Evolutionary conservation across 1,284 basidiomycete species (phyloP).

Genomic region (Taiwanofungus camphoratus): DNA sequence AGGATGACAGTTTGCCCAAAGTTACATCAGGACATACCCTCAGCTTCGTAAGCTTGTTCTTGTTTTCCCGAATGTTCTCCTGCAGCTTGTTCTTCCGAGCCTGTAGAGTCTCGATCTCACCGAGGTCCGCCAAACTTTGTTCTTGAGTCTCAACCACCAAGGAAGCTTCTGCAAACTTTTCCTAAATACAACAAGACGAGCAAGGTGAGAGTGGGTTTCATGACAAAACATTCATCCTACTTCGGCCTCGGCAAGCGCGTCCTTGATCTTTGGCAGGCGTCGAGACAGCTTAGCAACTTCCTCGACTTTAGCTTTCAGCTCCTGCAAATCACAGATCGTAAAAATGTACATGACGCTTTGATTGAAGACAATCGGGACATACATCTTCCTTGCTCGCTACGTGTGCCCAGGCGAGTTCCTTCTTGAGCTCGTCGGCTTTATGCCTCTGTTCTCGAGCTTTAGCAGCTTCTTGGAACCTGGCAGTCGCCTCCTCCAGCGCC

Average conservation of each 20-base stretch:
- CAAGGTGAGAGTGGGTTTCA: no score
- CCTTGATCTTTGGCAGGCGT: constrained; percentile 47
- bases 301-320: constrained; percentile 47
- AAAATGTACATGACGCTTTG: not conserved
- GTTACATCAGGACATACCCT: constrained; percentile 38
- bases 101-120: constrained; percentile 47
- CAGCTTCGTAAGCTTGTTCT: constrained; percentile 36
- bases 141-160: constrained; percentile 46
- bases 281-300: constrained; percentile 44
- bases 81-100: constrained; percentile 39
- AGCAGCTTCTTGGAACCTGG: constrained; percentile 65
- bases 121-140: constrained; percentile 41
- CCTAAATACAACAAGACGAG: constrained; percentile 20
- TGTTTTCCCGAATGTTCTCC: constrained; percentile 42
- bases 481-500: constrained; percentile 52
- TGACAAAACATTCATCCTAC: constrained; percentile 29
- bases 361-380: not conserved
- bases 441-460: constrained; percentile 69
- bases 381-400: constrained; percentile 71
- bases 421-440: constrained; percentile 66
- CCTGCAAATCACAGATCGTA: constrained; percentile 24
- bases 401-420: constrained; percentile 87
- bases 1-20: no score
- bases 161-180: constrained; percentile 36
- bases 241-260: constrained; percentile 38